Percentiles rank a stretch among this genome's conserved stretches.
Evolutionary conservation across 345 rosid species (phyloP).

Genomic region (Citrus sp.): DNA sequence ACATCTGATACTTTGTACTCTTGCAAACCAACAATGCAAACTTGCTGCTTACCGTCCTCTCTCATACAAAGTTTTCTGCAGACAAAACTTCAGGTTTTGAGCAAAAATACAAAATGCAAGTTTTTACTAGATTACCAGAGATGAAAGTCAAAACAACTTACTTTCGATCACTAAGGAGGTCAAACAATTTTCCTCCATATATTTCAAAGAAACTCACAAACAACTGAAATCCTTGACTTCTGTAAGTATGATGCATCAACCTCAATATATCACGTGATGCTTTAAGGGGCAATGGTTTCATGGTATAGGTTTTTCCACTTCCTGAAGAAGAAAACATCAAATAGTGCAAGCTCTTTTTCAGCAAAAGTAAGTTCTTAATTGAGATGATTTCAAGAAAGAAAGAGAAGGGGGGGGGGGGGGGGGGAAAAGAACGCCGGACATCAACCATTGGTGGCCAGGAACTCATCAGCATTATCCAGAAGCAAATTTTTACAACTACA

Average conservation of each 20-base stretch:
- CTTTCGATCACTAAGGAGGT: slow-evolving; percentile 94
- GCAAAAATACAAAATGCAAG: background rate
- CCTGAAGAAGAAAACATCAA: slow-evolving; percentile 41
- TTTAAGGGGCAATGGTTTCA: slow-evolving; percentile 95
- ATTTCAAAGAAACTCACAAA: slow-evolving; percentile 93
- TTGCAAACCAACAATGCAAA: slow-evolving; percentile 95
- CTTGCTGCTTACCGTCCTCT: slow-evolving; percentile 99
- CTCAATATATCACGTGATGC: slow-evolving; percentile 93
- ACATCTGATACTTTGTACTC: slow-evolving; percentile 94
- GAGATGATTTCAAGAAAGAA: background rate
- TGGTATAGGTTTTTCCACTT: slow-evolving; percentile 95
- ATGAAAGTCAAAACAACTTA: slow-evolving; percentile 38
- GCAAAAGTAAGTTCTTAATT: background rate
- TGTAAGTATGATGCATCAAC: slow-evolving; percentile 93
- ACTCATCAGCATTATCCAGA: background rate
- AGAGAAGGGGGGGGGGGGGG: no score
- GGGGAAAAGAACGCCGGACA: background rate
- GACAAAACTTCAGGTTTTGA: slow-evolving; percentile 13
- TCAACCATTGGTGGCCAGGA: background rate
- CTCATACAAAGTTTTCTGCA: slow-evolving; percentile 91
- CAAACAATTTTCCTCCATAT: slow-evolving; percentile 92
- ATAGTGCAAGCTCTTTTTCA: slow-evolving; percentile 3
- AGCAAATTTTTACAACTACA: background rate
- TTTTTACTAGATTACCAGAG: background rate
- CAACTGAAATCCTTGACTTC: slow-evolving; percentile 93